Conservation (phyloP, 2,329 filamentous ascomycete species). For the Colletotrichum paranaense region DNA sequence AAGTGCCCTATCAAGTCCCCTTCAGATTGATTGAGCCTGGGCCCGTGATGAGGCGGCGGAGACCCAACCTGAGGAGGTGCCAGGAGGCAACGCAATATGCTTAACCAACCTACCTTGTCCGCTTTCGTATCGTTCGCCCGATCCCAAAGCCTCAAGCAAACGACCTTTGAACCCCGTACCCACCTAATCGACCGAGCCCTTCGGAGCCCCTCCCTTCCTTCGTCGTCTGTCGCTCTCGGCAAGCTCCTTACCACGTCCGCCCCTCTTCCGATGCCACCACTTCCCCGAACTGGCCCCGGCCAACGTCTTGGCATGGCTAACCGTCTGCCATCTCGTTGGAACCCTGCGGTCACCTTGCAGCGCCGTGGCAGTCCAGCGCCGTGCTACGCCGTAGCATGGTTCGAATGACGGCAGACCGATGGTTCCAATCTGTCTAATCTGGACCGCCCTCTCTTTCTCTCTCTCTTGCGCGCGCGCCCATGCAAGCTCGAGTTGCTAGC, state of each 20-base stretch:
- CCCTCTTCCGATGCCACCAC: constrained; percentile 30
- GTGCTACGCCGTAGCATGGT: constrained; percentile 10
- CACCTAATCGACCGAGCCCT: not conserved
- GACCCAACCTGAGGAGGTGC: not conserved
- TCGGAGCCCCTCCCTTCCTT: constrained; percentile 3
- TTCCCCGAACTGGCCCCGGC: constrained; percentile 23
- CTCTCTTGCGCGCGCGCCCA: not conserved
- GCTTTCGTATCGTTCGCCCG: constrained; percentile 25
- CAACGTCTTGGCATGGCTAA: constrained; percentile 21
- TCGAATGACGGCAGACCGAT: constrained; percentile 15
- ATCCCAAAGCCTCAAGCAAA: constrained; percentile 9
- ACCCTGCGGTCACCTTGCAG: constrained; percentile 25
- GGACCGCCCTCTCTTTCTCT: too few species aligned
- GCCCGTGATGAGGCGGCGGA: not conserved
- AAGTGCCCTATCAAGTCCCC: constrained; percentile 17
- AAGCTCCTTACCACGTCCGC: constrained; percentile 47
- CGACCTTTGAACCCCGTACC: constrained; percentile 10
- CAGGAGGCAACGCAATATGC: constrained; percentile 30
- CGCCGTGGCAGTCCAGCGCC: constrained; percentile 21
- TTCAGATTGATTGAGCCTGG: constrained; percentile 26
- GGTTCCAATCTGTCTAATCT: constrained; percentile 1
- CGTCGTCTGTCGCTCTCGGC: constrained; percentile 52
- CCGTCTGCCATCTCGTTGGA: constrained; percentile 31
- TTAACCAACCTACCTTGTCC: constrained; percentile 24
- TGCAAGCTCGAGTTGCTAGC: not conserved